These are phyloP conservation scores for Metschnikowia kunwiensis DNA, from an alignment of 805 yeast species.

Conservation along the genomic window DNA sequence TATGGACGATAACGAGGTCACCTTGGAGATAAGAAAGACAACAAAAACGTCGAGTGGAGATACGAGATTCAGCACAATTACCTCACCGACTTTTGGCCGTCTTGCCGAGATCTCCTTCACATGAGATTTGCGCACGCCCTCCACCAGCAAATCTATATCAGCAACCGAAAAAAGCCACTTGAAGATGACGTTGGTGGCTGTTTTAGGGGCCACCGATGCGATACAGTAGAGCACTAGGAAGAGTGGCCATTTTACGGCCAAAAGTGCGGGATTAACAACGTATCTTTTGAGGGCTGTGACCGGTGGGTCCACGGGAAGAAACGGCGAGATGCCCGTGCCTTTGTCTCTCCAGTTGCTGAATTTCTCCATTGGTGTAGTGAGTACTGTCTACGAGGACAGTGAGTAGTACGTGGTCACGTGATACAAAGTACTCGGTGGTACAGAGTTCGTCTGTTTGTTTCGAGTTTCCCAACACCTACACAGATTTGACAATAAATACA, in stretches of 20 bases:
- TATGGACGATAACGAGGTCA: slow-evolving; percentile 19
- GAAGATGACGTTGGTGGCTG: slow-evolving; percentile 18
- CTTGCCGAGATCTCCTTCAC: slow-evolving; percentile 26
- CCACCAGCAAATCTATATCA: slow-evolving; percentile 38
- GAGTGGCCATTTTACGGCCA: slow-evolving; percentile 32
- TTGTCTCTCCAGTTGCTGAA: slow-evolving; percentile 83
- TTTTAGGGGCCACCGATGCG: slow-evolving; percentile 21
- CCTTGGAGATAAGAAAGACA: slow-evolving; percentile 28
- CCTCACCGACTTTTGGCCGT: slow-evolving; percentile 44
- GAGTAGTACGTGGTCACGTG: background rate
- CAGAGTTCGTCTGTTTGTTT: no score
- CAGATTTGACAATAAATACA: slow-evolving; percentile 7
- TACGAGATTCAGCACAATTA: slow-evolving; percentile 54
- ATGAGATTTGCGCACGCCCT: slow-evolving; percentile 49
- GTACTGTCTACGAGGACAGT: background rate
- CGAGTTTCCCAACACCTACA: background rate
- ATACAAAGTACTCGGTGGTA: no score
- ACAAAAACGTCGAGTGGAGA: slow-evolving; percentile 56
- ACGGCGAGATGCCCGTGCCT: slow-evolving; percentile 93
- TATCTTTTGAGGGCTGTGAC: slow-evolving; percentile 10
- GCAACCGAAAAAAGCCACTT: slow-evolving; percentile 35
- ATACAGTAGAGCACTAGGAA: slow-evolving; percentile 14
- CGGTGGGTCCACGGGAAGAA: slow-evolving; percentile 53
- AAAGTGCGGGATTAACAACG: slow-evolving; percentile 12
- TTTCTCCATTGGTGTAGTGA: slow-evolving; percentile 19